Base-by-base conservation (phyloP, 208 protist species). In the Trypanosoma scelopori region DNA sequence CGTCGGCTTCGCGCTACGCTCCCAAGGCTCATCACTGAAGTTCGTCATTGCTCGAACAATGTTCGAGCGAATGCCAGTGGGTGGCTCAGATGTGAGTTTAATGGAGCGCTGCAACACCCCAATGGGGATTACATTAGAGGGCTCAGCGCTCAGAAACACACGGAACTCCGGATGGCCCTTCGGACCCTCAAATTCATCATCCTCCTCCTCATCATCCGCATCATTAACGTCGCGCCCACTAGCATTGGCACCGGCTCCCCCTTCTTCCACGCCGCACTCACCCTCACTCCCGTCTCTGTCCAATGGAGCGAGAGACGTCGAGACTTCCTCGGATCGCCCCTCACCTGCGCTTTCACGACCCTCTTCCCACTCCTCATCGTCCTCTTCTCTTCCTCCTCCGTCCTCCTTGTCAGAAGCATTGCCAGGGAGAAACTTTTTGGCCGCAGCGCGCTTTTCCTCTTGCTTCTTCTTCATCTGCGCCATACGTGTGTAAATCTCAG, bases 71-170 rank as follows among this genome's bases (percentile, higher is more conserved):
- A 99, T 94, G 73, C 98, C 98, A 11, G 87, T 90, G 16, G 98
- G 98, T 37, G 98, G 98, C 85, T 99, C 98, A 65, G 98, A 99
- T 16, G 98, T 99, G 56, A 99, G 81, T 83, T 99, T 99, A 67
- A 99, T 98, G n/a, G 90, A 99, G 42, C 87, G 87, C 81, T 99
- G 95, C 41, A 99, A 83, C 45, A 99, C 89, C 75, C 96, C 98
- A 63, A 98, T 97, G 18, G 98, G 97, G 64, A 99, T 98, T 47
- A 94, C 81, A n/a, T 78, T 66, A 5, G 91, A 97, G 37, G 98
- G 97, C 81, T 99, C 97, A 2, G 97, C 97, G 51, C 97, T 97
- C 2, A 99, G 81, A 78, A 99, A 99, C 4, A 99, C 88, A 69
- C 98, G 94, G 85, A 99, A 99, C 32, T 98, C 85, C 12, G 74